Conservation (phyloP, 23 red algal genomes). For the Pyropia yezoensis region DNA sequence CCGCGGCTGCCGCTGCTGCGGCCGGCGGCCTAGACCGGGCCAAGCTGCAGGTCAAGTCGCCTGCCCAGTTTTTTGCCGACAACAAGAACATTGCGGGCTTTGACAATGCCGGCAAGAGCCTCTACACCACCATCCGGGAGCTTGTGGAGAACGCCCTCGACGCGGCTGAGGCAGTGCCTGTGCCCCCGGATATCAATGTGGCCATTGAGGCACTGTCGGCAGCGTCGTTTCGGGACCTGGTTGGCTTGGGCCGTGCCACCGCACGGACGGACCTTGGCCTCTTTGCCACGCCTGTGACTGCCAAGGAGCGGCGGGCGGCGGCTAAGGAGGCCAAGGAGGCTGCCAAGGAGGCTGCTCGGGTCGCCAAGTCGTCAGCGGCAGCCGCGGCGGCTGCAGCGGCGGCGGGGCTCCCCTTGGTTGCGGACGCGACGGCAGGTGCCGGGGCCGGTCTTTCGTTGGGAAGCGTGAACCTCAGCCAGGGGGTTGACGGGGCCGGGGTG, state of each 20-base stretch:
- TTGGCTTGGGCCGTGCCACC: conserved; percentile 24
- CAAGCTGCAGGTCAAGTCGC: conserved; percentile 72
- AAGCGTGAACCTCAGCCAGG: no score
- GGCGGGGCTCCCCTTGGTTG: background rate
- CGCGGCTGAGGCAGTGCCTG: conserved; percentile 61
- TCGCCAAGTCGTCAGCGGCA: background rate
- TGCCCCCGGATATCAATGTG: conserved; percentile 38
- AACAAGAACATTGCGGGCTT: conserved; percentile 99
- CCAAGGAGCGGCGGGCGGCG: conserved; percentile 34
- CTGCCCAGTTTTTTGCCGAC: conserved; percentile 92
- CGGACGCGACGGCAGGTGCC: no score
- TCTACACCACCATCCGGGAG: conserved; percentile 90
- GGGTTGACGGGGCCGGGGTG: no score
- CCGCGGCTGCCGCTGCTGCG: background rate
- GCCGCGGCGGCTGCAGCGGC: conserved; percentile 5
- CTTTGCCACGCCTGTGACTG: conserved; percentile 54
- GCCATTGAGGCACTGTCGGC: conserved; percentile 31
- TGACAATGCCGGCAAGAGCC: conserved; percentile 81
- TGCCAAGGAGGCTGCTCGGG: conserved; percentile 4
- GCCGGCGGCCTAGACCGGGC: conserved; percentile 1
- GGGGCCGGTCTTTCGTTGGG: no score
- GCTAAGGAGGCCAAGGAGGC: conserved; percentile 18
- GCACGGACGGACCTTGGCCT: conserved; percentile 38
- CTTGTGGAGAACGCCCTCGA: conserved; percentile 85
- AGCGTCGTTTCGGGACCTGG: conserved; percentile 17